Evolutionary conservation across 345 rosid genomes (phyloP).

Genomic region (Eucalyptus pauciflora): DNA sequence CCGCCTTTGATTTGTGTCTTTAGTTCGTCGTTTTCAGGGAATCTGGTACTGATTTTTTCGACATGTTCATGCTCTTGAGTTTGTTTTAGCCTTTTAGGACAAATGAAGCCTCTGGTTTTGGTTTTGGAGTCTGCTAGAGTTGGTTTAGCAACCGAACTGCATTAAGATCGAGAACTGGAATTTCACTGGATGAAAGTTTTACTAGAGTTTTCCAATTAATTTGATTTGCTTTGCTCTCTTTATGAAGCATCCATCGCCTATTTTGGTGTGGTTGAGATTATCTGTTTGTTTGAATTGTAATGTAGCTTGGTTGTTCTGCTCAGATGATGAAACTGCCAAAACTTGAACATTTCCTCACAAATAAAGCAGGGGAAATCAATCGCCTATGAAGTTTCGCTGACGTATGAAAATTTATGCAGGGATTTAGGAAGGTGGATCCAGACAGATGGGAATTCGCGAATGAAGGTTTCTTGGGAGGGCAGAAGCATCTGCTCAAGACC

Average conservation of each 20-base stretch:
- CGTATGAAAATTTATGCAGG: constrained; percentile 21
- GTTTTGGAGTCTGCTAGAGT: not conserved
- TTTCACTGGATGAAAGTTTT: not conserved
- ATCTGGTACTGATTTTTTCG: not conserved
- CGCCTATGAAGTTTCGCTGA: not conserved
- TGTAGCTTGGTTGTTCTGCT: not conserved
- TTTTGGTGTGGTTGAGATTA: not conserved
- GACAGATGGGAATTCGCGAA: constrained; percentile 92
- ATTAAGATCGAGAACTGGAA: not conserved
- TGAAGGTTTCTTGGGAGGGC: constrained; percentile 83
- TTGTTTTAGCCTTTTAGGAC: not conserved
- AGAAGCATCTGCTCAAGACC: constrained; percentile 56
- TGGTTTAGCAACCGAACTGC: not conserved
- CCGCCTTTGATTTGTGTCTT: not conserved
- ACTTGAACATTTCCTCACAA: not conserved
- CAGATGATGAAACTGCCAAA: not conserved
- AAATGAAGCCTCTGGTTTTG: not conserved
- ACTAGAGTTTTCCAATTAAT: not conserved
- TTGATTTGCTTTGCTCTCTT: not conserved
- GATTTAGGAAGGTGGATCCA: constrained; percentile 84
- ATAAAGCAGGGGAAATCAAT: not conserved
- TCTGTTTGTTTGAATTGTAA: not conserved
- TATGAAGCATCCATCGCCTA: not conserved
- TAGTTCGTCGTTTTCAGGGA: not conserved
- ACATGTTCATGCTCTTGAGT: not conserved